Base-by-base conservation (phyloP, 805 yeast genomes). In the Metschnikowia koreensis region DNA sequence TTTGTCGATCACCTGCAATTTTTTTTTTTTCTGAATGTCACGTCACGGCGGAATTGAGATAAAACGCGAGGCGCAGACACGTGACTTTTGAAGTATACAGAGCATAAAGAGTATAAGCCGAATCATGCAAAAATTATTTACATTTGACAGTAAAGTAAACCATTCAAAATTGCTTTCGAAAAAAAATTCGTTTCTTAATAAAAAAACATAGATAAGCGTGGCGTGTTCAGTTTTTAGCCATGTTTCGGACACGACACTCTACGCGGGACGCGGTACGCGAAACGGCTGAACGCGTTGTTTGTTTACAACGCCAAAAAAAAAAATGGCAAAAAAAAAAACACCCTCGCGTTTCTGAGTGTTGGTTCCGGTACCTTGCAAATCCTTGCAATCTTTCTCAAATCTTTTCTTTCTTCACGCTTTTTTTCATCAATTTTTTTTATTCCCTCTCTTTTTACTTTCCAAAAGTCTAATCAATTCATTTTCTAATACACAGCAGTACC, bases 201-300 rank as follows among this genome's bases (percentile, higher is more conserved):
- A n/a, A n/a, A n/a, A n/a, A n/a, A n/a, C n/a, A n/a, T n/a, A n/a
- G n/a, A n/a, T n/a, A n/a, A 22, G 22, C 22, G 22, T 22, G 22
- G 22, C 22, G 22, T 22, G 22, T 22, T 22, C 22, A 22, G 4
- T 22, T 31, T 10, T 31, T 31, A 3, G 13, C 34, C 12, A 12
- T 31, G 34, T 31, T 12, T 31, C 10, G 33, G n/a, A 7, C 33
- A 31, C 34, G 34, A 31, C 13, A 10, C 34, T 37, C 36, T 6
- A 7, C 44, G 15, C 37, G 44, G 17, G 36, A 28, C 36, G 44
- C 34, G 34, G 34, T 10, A 31, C 34, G 34, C 34, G 34, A 31
- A 10, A 12, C 34, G 44, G 31, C n/a, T n/a, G 47, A 9, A 15
- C 55, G 55, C 55, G 55, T 48, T 47, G 52, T 46, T 51, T 52